Base-by-base conservation (phyloP, 1,284 basidiomycete genomes). In the Ceratobasidium sp. region DNA sequence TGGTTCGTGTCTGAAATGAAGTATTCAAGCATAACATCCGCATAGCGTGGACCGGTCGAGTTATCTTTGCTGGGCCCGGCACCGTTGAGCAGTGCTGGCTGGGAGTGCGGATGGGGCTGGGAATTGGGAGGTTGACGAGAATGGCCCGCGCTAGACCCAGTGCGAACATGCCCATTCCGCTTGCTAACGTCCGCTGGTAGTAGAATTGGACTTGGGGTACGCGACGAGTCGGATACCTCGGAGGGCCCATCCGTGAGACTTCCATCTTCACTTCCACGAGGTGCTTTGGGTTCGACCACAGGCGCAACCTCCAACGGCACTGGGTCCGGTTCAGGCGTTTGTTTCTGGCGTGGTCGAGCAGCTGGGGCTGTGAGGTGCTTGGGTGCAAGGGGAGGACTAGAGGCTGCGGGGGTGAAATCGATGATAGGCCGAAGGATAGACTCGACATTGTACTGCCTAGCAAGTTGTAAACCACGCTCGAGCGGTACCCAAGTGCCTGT, bases 401-500 rank as follows among this genome's bases (percentile, higher is more conserved):
- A 92, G 7, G 91, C 88, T 2, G 91, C 89, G 6, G 96, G 93
- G 68, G 92, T 87, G 77, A 96, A 98, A 77, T 98, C 94, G 72
- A 98, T 94, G 73, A 99, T 94, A 27, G 97, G 94, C 35, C 93
- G 89, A n/a, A 99, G 85, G 15, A 93, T 82, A 27, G 83, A 78
- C 74, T 96, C 93, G 76, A 97, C 96, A 73, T 94, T 94, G 81
- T 98, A 99, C 77, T 97, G 94, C 75, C 89, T 93, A 31, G 94
- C 92, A 15, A 99, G 84, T 34, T 83, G 83, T 60, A 98, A 82
- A 4, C 96, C 96, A 70, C 94, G 85, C 68, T 97, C 94, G 71
- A 97, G 89, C 22, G 97, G 97, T 72, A 99, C 96, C 97, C 97
- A 99, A 40, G 97, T 99, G 20, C 97, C 96, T 98, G 75, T 27